These are phyloP conservation scores for Cordyceps cicadae DNA, from an alignment of 2,329 filamentous ascomycete species.

Conservation along the genomic window DNA sequence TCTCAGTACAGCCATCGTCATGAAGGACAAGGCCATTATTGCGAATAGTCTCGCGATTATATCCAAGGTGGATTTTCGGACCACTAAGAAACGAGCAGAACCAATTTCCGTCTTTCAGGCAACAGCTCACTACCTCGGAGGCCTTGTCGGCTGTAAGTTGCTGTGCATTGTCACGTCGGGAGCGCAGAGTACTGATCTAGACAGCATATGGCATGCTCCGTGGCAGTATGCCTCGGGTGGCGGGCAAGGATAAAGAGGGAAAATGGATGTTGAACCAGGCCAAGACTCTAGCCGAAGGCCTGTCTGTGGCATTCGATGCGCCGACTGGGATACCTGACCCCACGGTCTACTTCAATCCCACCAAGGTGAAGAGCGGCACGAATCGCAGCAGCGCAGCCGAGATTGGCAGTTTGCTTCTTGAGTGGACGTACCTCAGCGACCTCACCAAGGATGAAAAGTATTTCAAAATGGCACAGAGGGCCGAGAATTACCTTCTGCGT, in stretches of 20 bases:
- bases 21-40: constrained; percentile 60
- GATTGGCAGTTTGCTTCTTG: constrained; percentile 68
- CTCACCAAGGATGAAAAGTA: constrained; percentile 62
- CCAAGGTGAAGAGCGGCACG: constrained; percentile 38
- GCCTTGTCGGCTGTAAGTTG: constrained; percentile 58
- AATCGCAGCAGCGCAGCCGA: constrained; percentile 65
- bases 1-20: constrained; percentile 71
- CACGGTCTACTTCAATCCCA: constrained; percentile 50
- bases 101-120: constrained; percentile 78
- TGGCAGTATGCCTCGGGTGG: constrained; percentile 42
- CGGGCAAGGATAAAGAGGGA: constrained; percentile 40
- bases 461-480: constrained; percentile 55
- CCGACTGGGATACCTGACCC: constrained; percentile 68
- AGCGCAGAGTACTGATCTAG: neutral
- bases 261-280: constrained; percentile 55
- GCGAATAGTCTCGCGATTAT: constrained; percentile 64
- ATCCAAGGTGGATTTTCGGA: constrained; percentile 60
- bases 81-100: constrained; percentile 35
- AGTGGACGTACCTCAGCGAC: constrained; percentile 77
- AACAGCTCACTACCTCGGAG: constrained; percentile 79
- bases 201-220: constrained; percentile 62
- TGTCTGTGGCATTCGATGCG: constrained; percentile 73
- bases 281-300: constrained; percentile 57
- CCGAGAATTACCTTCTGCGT: constrained; percentile 59
- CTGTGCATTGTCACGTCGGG: neutral